Evolutionary conservation across 768 basidiomycete species (phyloP).

Genomic region (Auricularia cornea): DNA sequence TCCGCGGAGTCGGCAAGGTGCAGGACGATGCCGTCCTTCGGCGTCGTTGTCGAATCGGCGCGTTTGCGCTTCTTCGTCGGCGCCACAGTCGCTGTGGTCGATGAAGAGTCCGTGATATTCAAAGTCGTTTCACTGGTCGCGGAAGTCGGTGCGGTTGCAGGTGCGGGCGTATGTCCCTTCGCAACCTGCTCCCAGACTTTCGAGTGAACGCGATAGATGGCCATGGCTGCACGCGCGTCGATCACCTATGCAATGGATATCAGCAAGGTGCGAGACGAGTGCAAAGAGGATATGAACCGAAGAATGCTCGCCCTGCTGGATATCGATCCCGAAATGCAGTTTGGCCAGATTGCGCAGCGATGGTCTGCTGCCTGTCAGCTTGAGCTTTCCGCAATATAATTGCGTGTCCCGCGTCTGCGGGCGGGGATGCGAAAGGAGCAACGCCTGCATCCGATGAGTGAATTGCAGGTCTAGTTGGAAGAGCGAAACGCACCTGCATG

Average conservation of each 20-base stretch:
- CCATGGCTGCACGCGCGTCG: constrained; percentile 94
- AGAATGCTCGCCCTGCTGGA: constrained; percentile 84
- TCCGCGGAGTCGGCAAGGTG: background rate
- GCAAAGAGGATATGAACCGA: constrained; percentile 49
- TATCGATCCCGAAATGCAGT: constrained; percentile 68
- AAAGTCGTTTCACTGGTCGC: background rate
- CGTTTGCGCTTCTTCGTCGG: background rate
- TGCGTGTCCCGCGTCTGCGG: constrained; percentile 64
- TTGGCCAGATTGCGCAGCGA: constrained; percentile 73
- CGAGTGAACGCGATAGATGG: constrained; percentile 75
- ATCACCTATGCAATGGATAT: constrained; percentile 54
- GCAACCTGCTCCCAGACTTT: constrained; percentile 60
- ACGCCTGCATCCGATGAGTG: constrained; percentile 32
- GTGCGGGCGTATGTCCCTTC: background rate
- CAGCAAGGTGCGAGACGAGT: background rate
- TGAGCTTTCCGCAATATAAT: constrained; percentile 47
- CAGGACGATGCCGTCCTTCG: background rate
- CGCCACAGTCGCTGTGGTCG: background rate
- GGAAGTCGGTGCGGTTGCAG: background rate
- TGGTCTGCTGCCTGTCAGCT: constrained; percentile 48
- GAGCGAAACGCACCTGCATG: constrained; percentile 50
- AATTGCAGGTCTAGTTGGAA: background rate
- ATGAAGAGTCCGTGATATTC: background rate
- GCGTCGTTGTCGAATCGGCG: background rate
- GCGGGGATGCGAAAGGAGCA: constrained; percentile 64